Conservation (phyloP, 1,284 basidiomycete genomes). For the Uromyces viciae-fabae region DNA sequence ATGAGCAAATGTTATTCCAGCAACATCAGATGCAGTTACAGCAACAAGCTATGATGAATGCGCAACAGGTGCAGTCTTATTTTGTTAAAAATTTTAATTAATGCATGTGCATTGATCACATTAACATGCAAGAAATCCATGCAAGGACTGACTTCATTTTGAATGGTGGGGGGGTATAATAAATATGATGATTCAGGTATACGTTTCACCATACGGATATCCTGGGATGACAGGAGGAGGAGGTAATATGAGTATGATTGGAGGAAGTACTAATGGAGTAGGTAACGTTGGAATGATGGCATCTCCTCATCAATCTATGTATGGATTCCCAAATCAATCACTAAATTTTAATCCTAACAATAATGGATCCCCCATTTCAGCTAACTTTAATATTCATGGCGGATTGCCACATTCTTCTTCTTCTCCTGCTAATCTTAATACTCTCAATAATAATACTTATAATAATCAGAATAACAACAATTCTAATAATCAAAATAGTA, state of each 20-base stretch:
- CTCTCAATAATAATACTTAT: neutral
- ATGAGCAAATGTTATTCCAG: constrained; percentile 38
- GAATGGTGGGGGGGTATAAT: neutral
- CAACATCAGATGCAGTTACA: constrained; percentile 45
- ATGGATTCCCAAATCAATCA: neutral
- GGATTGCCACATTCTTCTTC: neutral
- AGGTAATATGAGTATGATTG: neutral
- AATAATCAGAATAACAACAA: too few relatives aligned
- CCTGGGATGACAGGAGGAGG: neutral
- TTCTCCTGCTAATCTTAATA: neutral
- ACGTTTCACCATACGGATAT: constrained; percentile 4
- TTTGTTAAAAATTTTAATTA: neutral
- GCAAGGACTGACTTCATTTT: neutral
- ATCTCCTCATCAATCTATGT: neutral
- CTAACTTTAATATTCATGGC: too few relatives aligned
- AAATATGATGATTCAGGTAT: neutral
- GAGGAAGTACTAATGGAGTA: neutral
- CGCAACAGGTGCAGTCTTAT: constrained; percentile 24
- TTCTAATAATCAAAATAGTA: too few relatives aligned
- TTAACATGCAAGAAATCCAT: neutral
- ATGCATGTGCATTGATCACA: neutral
- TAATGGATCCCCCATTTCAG: too few relatives aligned
- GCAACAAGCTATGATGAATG: constrained; percentile 39
- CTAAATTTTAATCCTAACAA: too few relatives aligned
- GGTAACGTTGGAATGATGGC: neutral